Evolutionary conservation across 192 early-diverging fungal species (phyloP), one percentile per base, ranked within the genome.

Genomic region (Rhizoclosmatium sp.): DNA sequence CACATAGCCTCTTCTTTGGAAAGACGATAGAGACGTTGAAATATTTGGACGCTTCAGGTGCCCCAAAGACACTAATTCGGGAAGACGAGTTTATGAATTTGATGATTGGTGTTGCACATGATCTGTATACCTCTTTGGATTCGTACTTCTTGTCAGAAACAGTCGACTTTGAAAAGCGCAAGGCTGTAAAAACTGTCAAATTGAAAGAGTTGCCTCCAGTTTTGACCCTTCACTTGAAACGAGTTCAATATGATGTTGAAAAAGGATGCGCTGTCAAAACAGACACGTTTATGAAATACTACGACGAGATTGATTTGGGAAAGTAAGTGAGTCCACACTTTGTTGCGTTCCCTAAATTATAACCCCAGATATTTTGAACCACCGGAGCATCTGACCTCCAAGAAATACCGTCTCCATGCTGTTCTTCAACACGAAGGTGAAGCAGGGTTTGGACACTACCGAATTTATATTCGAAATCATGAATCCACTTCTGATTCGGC

Each of bases 341-440:
- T 31, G n/a, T 47, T 68, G 5, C 14, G 5, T 68, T 16, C 21
- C 44, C 44, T 68, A 10, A 68, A 68, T 42, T 46, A 16, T 68
- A 10, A 41, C 10, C 10, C 42, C 42, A 47, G 69, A 48, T 70
- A 69, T n/a, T 78, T 51, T 14, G 10, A n/a, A 9, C 66, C 69
- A n/a, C 41, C 62, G 47, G 39, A 41, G 7, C 72, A 78, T 40
- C 54, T 39, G 23, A 12, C n/a, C 2, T n/a, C 71, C 51, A 69
- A 51, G 19, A 71, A 56, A 14, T 79, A 79, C 78, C 56, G 69
- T 3, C 46, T 79, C 23, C 78, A 79, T 41, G 78, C 78, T 10
- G 78, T 79, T 31, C 62, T 79, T 31, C 44, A 72, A 61, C 78
- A 79, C 48, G 78, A 79, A 47, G 78, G 78, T 31, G 59, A 79